Conservation (phyloP, 139 green algal species). For the Haematococcus lacustris region DNA sequence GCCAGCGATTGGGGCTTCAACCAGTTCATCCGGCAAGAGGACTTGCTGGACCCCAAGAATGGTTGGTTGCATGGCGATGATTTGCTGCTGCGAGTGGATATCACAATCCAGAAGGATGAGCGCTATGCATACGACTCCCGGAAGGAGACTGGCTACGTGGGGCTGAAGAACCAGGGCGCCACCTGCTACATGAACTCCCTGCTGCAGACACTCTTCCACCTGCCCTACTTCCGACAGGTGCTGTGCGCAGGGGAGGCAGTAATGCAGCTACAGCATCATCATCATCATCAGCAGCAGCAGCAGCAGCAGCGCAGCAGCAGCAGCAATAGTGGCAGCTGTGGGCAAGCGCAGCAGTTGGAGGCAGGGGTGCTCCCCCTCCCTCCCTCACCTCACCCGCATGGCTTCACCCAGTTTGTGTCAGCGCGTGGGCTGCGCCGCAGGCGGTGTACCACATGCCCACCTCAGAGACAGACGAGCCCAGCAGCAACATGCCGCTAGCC, state of each 20-base stretch:
- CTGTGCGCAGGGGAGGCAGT: too few species aligned
- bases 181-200: constrained; percentile 99
- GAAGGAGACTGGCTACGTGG: constrained; percentile 83
- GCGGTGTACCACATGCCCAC: constrained; percentile 97
- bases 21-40: constrained; percentile 54
- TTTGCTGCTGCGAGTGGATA: constrained; percentile 48
- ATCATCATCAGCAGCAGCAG: too few species aligned
- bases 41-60: constrained; percentile 46
- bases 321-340: too few species aligned
- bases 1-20: constrained; percentile 89
- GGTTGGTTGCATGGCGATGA: constrained; percentile 58
- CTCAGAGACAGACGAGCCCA: constrained; percentile 60
- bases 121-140: constrained; percentile 77
- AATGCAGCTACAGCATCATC: too few species aligned
- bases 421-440: too few species aligned
- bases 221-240: constrained; percentile 85
- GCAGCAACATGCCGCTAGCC: constrained; percentile 81
- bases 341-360: too few species aligned
- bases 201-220: constrained; percentile 93
- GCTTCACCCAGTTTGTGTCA: too few species aligned
- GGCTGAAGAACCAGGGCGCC: constrained; percentile 94
- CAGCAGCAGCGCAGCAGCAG: too few species aligned
- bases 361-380: too few species aligned
- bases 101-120: constrained; percentile 42
- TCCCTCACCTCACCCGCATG: too few species aligned